phyloP scores from a whole-genome alignment of 495 filamentous ascomycete genomes.

The Neurospora pannonica region DNA sequence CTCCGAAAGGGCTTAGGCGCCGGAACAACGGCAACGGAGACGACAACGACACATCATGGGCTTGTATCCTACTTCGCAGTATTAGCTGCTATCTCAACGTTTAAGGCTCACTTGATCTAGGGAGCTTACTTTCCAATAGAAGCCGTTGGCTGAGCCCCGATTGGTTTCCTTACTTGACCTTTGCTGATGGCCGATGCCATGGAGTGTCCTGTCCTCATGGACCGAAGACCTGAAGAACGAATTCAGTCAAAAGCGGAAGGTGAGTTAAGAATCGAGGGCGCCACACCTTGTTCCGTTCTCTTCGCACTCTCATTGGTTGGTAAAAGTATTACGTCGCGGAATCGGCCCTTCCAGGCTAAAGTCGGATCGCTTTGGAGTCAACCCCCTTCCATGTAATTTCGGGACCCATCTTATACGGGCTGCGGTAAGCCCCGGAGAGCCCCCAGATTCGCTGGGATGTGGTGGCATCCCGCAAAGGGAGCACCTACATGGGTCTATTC shows the following conservation, averaged over 20 bases:
- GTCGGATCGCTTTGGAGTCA: conserved; percentile 5
- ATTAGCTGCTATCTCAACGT: not conserved
- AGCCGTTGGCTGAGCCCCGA: not conserved
- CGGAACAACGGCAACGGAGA: not conserved
- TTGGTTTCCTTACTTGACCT: conserved; percentile 1
- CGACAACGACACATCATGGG: not conserved
- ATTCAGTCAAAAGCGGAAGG: not conserved
- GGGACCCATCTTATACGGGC: conserved; percentile 20
- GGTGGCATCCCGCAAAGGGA: conserved; percentile 22
- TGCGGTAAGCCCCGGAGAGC: conserved; percentile 10
- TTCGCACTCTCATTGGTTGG: conserved; percentile 24
- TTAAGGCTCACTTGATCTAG: not conserved
- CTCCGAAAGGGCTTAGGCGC: not conserved
- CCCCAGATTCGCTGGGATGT: conserved; percentile 25
- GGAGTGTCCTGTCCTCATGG: not conserved
- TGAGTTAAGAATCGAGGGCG: not conserved
- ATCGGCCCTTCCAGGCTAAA: conserved; percentile 36
- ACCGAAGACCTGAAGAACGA: not conserved
- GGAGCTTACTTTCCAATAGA: not conserved
- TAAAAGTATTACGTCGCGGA: conserved; percentile 19
- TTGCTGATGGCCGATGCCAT: conserved; percentile 1
- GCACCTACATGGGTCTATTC: not conserved
- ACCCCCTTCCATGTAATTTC: conserved; percentile 12
- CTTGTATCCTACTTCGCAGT: not conserved
- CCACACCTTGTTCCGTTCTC: conserved; percentile 30